Base-by-base conservation (phyloP, 2,329 filamentous ascomycete genomes). In the Aschersonia sp. region DNA sequence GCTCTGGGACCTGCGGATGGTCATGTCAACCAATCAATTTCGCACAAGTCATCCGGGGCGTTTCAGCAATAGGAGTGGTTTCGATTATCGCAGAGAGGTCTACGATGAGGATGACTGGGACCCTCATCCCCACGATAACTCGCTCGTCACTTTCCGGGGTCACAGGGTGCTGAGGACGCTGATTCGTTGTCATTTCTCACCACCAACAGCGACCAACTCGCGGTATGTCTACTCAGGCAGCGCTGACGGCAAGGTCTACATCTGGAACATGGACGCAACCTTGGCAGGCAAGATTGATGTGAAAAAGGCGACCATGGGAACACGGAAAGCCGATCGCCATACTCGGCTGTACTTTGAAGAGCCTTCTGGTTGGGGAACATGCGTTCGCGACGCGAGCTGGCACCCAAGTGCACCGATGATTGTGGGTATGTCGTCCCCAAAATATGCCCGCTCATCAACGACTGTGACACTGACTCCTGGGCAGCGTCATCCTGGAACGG, bases 121-220 rank as follows among this genome's bases (percentile, higher is more conserved):
- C 43, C 53, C 55, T 5, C 77, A 78, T 50, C 79, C 81, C 1
- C 83, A 96, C 62, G 92, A 97, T 64, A 94, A 90, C 68, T 94
- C 85, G 1, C 70, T 96, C 3, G 92, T 97, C 44, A 96, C 90
- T 0, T 97, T 94, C 72, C 79, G 87, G 30, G 90, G 90, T 8
- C 92, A 98, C 66, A 78, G 77, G 52, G 87, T 98, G 10, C 75
- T 94, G 51, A 83, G 87, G 57, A 97, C 92, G 1, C 72, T 97
- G 41, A 96, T 97, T 55, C 76, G 92, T 51, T 97, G 92, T 58
- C 90, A 97, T 65, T 98, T 98, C 66, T 92, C 86, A 33, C 92
- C 92, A 0, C 80, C 87, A 0, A 79, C 76, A 9, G 89, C 86
- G 59, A 90, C 87, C 2, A 85, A 96, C 60, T 88, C 85, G 7